Conservation (phyloP, 768 basidiomycete genomes). For the Vararia minispora region DNA sequence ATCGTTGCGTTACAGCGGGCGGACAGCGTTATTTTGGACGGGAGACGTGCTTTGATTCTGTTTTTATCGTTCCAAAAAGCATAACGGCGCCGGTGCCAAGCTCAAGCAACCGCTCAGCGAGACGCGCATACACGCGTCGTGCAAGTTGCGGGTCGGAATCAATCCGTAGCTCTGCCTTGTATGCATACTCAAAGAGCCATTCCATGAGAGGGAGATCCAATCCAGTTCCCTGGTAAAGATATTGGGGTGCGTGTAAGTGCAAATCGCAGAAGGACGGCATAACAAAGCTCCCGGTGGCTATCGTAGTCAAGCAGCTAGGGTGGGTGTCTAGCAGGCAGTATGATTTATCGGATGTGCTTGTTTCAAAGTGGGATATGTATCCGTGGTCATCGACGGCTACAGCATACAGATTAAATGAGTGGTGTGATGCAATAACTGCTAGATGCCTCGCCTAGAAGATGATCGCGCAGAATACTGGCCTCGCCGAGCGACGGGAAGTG, state of each 20-base stretch:
- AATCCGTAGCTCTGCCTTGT: constrained; percentile 67
- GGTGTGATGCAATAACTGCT: background rate
- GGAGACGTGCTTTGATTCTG: constrained; percentile 62
- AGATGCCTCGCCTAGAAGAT: constrained; percentile 36
- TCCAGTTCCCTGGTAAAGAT: constrained; percentile 79
- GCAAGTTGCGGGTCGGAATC: constrained; percentile 56
- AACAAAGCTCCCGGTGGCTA: constrained; percentile 52
- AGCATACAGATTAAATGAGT: background rate
- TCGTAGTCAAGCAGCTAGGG: constrained; percentile 14
- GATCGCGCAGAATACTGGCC: constrained; percentile 44
- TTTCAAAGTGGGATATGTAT: constrained; percentile 39
- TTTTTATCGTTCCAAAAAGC: constrained; percentile 77
- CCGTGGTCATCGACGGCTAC: constrained; percentile 23
- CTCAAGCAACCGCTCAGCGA: constrained; percentile 56
- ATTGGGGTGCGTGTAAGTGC: constrained; percentile 85
- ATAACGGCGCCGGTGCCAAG: constrained; percentile 70
- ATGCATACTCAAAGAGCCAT: constrained; percentile 77
- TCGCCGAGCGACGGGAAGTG: constrained; percentile 41
- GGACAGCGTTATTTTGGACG: background rate
- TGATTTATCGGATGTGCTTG: constrained; percentile 26
- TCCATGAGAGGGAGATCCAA: constrained; percentile 76
- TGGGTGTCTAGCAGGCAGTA: constrained; percentile 19
- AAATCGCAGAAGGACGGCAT: constrained; percentile 76
- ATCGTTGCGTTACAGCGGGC: background rate
- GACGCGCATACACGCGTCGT: constrained; percentile 49